Evolutionary conservation across 2,329 filamentous ascomycete species (phyloP).

Genomic region (Chaetomium strumarium): DNA sequence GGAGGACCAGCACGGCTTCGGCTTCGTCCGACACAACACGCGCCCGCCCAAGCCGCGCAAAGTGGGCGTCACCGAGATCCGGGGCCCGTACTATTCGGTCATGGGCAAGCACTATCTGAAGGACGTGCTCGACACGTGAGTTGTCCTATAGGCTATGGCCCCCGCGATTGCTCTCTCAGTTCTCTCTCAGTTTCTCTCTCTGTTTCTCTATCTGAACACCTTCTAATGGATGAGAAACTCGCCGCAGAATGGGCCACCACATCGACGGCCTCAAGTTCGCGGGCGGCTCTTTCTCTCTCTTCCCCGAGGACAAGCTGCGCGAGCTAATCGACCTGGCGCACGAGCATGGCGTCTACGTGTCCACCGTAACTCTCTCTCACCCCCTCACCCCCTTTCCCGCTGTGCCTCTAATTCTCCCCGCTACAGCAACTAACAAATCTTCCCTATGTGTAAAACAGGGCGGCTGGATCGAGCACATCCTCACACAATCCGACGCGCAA

Average conservation of each 20-base stretch:
- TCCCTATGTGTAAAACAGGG: constrained; percentile 30
- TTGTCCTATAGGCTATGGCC: too few species aligned
- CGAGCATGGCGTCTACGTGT: constrained; percentile 44
- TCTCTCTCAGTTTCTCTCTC: too few species aligned
- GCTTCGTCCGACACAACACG: constrained; percentile 45
- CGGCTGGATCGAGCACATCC: constrained; percentile 49
- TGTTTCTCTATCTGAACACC: too few species aligned
- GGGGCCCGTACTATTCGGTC: constrained; percentile 49
- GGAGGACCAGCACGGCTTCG: constrained; percentile 44
- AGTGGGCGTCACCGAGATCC: constrained; percentile 48
- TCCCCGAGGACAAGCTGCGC: constrained; percentile 39
- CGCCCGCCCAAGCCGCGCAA: constrained; percentile 43
- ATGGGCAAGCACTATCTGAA: constrained; percentile 48
- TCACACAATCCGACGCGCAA: constrained; percentile 40
- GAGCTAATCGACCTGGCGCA: constrained; percentile 46
- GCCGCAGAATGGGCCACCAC: constrained; percentile 43
- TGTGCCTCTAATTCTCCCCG: too few species aligned
- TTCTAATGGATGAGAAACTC: neutral
- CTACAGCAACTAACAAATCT: too few species aligned
- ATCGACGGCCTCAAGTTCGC: constrained; percentile 52
- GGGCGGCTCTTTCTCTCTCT: constrained; percentile 46
- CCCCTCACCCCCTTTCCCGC: too few species aligned
- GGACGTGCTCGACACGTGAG: constrained; percentile 48
- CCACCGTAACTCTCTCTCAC: constrained; percentile 29
- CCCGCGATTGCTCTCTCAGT: too few species aligned